Base-by-base conservation (phyloP, 371 early-diverging fungal genomes). In the Actinomortierella wolfii region DNA sequence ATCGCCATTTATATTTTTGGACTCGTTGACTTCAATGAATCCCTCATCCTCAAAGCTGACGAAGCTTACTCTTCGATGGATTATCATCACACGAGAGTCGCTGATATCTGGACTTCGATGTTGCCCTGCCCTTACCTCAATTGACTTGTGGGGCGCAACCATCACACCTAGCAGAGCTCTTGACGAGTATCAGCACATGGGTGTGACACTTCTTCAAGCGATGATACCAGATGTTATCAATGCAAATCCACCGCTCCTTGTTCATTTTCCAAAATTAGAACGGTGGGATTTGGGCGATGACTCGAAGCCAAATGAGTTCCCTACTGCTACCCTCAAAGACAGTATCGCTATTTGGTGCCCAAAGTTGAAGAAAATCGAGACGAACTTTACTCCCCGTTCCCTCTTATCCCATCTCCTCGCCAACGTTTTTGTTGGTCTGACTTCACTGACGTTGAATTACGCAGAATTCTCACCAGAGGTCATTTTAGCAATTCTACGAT, bases 231-330 rank as follows among this genome's bases (percentile, higher is more conserved):
- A 17, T 1, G 5, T 63, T 15, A 24, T 34, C 7, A 42, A 54
- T 15, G 13, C 21, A 14, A 56, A 51, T 14, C 20, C 28, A 4
- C 24, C 57, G 11, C 41, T 55, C 20, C 18, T 61, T 5, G 17
- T 25, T 5, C 55, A 61, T n/a, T 61, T 48, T 21, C 61, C 61
- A 0, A 54, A 54, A 15, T 43, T 61, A 18, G 21, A 14, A 14
- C 18, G 20, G 13, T 61, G 49, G 54, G 26, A 25, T 9, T 47
- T 17, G 3, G 29, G 20, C 11, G 34, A 18, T 9, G 43, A 40
- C 13, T 25, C 9, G 15, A 24, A 42, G 20, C 45, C 1, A 15
- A 42, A 28, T 42, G 44, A 11, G 3, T 9, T 59, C 29, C 15
- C 43, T 2, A 9, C 34, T 28, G 41, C 14, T 2, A 13, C 21